Evolutionary conservation across 1,284 basidiomycete species (phyloP).

Genomic region (Megacollybia platyphylla): DNA sequence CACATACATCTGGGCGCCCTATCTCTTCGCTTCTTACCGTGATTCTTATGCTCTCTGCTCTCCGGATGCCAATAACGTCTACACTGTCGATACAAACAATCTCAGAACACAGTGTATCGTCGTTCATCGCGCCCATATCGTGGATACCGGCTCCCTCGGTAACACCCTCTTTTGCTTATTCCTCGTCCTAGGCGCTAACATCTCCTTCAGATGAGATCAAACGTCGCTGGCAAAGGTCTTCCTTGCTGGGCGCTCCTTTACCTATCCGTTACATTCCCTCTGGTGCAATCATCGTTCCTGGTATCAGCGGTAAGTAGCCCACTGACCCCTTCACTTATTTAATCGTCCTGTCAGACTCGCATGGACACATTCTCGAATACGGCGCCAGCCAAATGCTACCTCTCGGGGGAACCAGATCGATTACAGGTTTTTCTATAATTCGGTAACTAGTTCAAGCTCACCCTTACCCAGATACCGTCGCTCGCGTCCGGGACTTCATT

Average conservation of each 20-base stretch:
- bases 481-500: conserved; percentile 55
- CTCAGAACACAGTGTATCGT: conserved; percentile 46
- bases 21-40: background rate
- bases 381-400: conserved; percentile 53
- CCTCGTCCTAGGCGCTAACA: background rate
- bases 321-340: background rate
- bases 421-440: conserved; percentile 28
- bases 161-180: conserved; percentile 11
- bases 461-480: conserved; percentile 41
- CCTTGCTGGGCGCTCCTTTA: conserved; percentile 12
- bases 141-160: conserved; percentile 46
- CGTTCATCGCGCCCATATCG: conserved; percentile 32
- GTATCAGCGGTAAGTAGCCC: conserved; percentile 41
- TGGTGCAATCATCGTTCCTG: conserved; percentile 52
- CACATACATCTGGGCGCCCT: background rate
- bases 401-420: conserved; percentile 50
- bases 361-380: conserved; percentile 71
- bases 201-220: conserved; percentile 27
- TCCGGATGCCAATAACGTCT: conserved; percentile 31
- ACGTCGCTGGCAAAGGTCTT: conserved; percentile 21
- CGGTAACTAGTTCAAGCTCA: conserved; percentile 1
- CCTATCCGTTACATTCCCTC: conserved; percentile 35
- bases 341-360: conserved; percentile 45
- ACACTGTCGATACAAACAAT: conserved; percentile 44
- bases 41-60: conserved; percentile 50